Conservation (phyloP, 495 filamentous ascomycete species). For the Clohesyomyces aquaticus region DNA sequence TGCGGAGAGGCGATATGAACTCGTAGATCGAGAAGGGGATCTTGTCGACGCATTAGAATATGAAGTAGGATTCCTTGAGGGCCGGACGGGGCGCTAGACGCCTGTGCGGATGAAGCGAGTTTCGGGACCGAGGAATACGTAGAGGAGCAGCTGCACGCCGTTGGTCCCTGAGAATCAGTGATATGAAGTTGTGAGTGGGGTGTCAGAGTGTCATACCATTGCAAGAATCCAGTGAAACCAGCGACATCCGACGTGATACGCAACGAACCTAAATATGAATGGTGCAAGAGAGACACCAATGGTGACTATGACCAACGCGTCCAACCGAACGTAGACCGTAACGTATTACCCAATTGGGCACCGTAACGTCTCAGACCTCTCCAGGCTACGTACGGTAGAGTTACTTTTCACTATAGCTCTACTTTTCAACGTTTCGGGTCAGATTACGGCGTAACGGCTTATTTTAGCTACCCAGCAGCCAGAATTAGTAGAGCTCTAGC, state of each 20-base stretch:
- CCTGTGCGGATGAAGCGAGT: conserved; percentile 51
- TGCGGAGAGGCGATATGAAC: conserved; percentile 54
- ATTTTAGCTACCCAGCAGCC: too few species aligned
- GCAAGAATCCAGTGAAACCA: conserved; percentile 46
- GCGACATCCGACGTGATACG: conserved; percentile 37
- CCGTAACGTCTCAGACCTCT: too few species aligned
- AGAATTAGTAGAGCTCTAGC: too few species aligned
- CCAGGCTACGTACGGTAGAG: too few species aligned
- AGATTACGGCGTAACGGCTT: too few species aligned
- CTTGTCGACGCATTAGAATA: conserved; percentile 54
- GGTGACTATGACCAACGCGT: conserved; percentile 55
- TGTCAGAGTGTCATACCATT: conserved; percentile 46
- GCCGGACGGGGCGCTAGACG: conserved; percentile 38
- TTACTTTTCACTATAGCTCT: too few species aligned
- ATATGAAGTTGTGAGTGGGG: background rate
- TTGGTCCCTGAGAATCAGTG: conserved; percentile 51
- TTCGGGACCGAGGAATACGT: conserved; percentile 60
- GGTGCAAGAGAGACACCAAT: conserved; percentile 52
- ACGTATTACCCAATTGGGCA: too few species aligned
- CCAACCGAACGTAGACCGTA: too few species aligned
- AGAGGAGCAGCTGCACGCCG: conserved; percentile 57
- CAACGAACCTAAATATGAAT: conserved; percentile 43
- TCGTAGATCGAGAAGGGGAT: conserved; percentile 53
- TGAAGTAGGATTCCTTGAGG: conserved; percentile 51
- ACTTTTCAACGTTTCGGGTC: too few species aligned